Evolutionary conservation across 441 rosid species (phyloP).

Genomic region (Arabidopsis lyrata): DNA sequence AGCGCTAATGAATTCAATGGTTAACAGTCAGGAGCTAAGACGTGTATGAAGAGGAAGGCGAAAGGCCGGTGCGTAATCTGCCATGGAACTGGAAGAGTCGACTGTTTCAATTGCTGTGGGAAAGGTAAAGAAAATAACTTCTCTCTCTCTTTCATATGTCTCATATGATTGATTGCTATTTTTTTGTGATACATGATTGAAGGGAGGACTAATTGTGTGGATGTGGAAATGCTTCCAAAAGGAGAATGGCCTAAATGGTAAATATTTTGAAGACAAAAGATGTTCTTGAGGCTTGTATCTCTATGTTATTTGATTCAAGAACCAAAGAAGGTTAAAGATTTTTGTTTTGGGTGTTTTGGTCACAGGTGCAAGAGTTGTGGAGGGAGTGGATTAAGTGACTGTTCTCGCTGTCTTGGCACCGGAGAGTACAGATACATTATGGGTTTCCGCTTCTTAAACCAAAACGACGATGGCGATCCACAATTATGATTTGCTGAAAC

Average conservation of each 20-base stretch:
- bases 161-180: background rate
- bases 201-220: conserved; percentile 73
- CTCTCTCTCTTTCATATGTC: background rate
- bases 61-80: conserved; percentile 74
- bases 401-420: conserved; percentile 79
- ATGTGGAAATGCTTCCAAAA: conserved; percentile 68
- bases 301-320: background rate
- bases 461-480: conserved; percentile 37
- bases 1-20: background rate
- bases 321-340: background rate
- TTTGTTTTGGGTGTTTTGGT: conserved; percentile 8
- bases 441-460: conserved; percentile 76
- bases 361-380: conserved; percentile 81
- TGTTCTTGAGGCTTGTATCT: background rate
- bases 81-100: conserved; percentile 69
- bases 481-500: conserved; percentile 5
- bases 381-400: conserved; percentile 74
- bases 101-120: conserved; percentile 69
- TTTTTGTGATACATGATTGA: conserved; percentile 11
- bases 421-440: conserved; percentile 72
- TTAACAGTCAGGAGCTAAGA: conserved; percentile 16
- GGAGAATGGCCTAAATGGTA: conserved; percentile 96
- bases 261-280: conserved; percentile 15
- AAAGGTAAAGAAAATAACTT: conserved; percentile 49
- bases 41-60: conserved; percentile 47